Base-by-base conservation (phyloP, 2,329 filamentous ascomycete species). In the Colletotrichum limetticola region DNA sequence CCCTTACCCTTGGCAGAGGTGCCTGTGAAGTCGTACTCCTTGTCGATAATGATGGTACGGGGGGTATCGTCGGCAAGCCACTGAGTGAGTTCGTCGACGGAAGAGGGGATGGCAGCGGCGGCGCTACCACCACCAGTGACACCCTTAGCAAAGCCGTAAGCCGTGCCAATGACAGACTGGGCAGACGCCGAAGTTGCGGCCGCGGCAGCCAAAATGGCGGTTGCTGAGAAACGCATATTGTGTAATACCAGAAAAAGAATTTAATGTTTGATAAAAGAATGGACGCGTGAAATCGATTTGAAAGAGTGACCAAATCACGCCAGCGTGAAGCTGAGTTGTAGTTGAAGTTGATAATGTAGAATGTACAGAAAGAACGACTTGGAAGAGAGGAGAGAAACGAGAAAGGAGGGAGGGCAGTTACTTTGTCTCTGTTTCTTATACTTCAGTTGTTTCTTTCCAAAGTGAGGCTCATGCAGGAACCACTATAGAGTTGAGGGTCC, bases 61-160 rank as follows among this genome's bases (percentile, higher is more conserved):
- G 77, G 75, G 1, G 75, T 76, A 5, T 79, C 78, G n/a, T 79
- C 78, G n/a, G 77, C 73, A 4, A 79, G 75, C 66, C 70, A 76
- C 14, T 76, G 37, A 2, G 80, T 76, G 71, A 89, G 84, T 81
- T 90, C 83, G 19, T 81, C 82, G 26, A 81, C 85, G 32, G 82
- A 83, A 16, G 78, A 79, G n/a, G 87, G 87, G 58, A 84, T 83
- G 1, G 74, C 75, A 5, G 86, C 81, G 19, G 83, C 79, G 14
- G 86, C 86, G 66, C 76, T 80, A 32, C 87, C 87, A 76, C 88
- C 88, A 59, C 88, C 88, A 35, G 88, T 89, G 2, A 87, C 85
- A 49, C 87, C 78, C 2, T 75, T 74, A 12, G 79, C 79, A 26
- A 81, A 81, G 49, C 79, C 79, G 35, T 79, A 80, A 2, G 79